These are phyloP conservation scores for Ophiosphaerella korrae DNA, from an alignment of 2,329 filamentous ascomycete species.

Conservation along the genomic window DNA sequence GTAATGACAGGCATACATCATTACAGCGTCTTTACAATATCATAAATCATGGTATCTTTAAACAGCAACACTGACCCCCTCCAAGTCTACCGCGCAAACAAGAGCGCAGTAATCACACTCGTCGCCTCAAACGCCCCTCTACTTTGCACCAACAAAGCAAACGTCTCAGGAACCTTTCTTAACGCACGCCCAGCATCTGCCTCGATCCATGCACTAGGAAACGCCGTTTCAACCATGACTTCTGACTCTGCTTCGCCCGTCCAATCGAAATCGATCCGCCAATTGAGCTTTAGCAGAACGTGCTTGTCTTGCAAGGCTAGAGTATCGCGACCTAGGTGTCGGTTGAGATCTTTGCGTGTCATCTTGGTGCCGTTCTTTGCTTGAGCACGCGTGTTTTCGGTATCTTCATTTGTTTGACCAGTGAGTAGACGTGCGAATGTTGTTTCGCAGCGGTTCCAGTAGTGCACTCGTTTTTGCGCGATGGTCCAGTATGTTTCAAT, in stretches of 20 bases:
- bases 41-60: no score
- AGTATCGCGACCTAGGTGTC: constrained; percentile 45
- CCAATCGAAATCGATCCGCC: constrained; percentile 73
- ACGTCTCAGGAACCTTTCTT: constrained; percentile 63
- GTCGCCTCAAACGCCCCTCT: constrained; percentile 63
- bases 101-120: constrained; percentile 64
- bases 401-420: constrained; percentile 16
- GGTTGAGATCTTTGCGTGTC: constrained; percentile 56
- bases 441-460: constrained; percentile 63
- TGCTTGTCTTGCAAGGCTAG: constrained; percentile 41
- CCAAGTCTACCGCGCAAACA: constrained; percentile 49
- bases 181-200: constrained; percentile 63
- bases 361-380: constrained; percentile 15
- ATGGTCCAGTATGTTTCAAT: constrained; percentile 71
- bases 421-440: constrained; percentile 49
- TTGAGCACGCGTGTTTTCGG: constrained; percentile 23
- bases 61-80: no score
- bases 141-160: constrained; percentile 62
- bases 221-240: constrained; percentile 59
- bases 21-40: no score
- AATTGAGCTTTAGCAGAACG: constrained; percentile 61
- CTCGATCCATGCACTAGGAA: constrained; percentile 71
- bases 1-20: no score
- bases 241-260: constrained; percentile 70
- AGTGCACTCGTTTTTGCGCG: constrained; percentile 63